Percentiles rank a stretch among this genome's conserved stretches.
phyloP scores from a whole-genome alignment of 1,284 basidiomycete genomes.

The Apiotrichum veenhuisii region DNA sequence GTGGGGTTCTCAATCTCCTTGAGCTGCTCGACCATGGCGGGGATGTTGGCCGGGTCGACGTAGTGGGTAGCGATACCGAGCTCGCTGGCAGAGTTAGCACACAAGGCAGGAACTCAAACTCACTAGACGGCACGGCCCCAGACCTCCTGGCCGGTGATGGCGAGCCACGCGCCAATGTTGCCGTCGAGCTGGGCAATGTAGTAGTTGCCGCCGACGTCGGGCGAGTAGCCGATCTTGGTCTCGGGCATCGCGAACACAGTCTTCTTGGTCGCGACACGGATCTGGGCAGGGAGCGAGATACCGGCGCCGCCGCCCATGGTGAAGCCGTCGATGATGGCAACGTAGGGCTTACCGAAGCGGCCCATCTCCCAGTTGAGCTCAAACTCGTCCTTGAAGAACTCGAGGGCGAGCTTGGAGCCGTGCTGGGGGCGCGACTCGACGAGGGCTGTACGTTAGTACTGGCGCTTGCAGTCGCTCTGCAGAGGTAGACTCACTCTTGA shows the following conservation, averaged over 20 bases:
- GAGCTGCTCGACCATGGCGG: constrained; percentile 56
- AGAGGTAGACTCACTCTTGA: constrained; percentile 52
- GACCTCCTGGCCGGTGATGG: constrained; percentile 74
- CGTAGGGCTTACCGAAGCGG: constrained; percentile 75
- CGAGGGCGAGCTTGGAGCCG: constrained; percentile 57
- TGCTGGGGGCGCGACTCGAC: constrained; percentile 24
- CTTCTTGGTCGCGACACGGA: constrained; percentile 90
- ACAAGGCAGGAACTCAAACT: constrained; percentile 43
- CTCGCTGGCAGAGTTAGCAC: constrained; percentile 51
- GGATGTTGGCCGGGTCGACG: constrained; percentile 69
- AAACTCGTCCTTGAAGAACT: constrained; percentile 93
- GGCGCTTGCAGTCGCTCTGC: too few species aligned
- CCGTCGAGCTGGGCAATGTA: constrained; percentile 90
- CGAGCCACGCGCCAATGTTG: constrained; percentile 85
- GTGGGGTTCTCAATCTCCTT: constrained; percentile 39
- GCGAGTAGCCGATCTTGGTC: constrained; percentile 69
- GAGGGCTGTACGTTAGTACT: constrained; percentile 3
- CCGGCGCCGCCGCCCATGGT: constrained; percentile 97
- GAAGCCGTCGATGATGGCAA: constrained; percentile 83
- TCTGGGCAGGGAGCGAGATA: constrained; percentile 78
- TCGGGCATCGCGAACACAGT: constrained; percentile 97
- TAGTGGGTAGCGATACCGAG: constrained; percentile 89
- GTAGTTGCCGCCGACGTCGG: constrained; percentile 77
- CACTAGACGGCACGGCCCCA: constrained; percentile 77
- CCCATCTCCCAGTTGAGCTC: constrained; percentile 83